Conservation (phyloP, 116 monocot species). For the Iris pallida region DNA sequence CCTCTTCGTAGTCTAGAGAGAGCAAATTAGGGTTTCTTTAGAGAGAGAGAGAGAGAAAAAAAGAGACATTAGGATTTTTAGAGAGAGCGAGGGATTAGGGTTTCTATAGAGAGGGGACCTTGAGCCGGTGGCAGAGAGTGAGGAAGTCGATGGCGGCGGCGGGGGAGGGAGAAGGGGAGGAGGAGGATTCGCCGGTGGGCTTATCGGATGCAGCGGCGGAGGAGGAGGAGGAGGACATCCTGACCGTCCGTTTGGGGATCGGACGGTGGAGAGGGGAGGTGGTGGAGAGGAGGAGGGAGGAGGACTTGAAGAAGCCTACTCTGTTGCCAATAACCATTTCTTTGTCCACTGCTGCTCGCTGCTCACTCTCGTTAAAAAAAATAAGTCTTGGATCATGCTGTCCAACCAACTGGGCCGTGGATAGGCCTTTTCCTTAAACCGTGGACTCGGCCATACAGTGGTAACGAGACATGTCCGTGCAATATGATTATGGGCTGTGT, state of each 20-base stretch:
- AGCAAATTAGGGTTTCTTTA: background rate
- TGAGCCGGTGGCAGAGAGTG: slow-evolving; percentile 77
- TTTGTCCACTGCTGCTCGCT: no score
- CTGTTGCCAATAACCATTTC: background rate
- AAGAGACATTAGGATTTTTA: background rate
- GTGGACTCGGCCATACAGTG: no score
- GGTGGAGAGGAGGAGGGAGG: slow-evolving; percentile 10
- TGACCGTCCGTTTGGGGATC: slow-evolving; percentile 19
- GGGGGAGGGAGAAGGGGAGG: slow-evolving; percentile 15
- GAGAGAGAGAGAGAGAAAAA: background rate
- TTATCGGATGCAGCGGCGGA: slow-evolving; percentile 1
- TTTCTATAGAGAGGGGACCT: slow-evolving; percentile 27
- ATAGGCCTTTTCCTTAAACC: no score
- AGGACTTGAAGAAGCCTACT: background rate
- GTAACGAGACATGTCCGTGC: no score
- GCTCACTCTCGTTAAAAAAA: no score
- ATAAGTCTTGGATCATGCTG: no score
- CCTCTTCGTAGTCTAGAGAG: slow-evolving; percentile 77
- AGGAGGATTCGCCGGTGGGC: slow-evolving; percentile 2
- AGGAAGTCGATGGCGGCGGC: slow-evolving; percentile 76
- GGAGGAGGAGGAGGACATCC: slow-evolving; percentile 22
- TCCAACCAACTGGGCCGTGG: no score
- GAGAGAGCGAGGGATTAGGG: background rate
- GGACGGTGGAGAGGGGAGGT: slow-evolving; percentile 10
- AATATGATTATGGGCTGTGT: no score